Base-by-base conservation (phyloP, 2,329 filamentous ascomycete species). In the Cladosporium sp. region DNA sequence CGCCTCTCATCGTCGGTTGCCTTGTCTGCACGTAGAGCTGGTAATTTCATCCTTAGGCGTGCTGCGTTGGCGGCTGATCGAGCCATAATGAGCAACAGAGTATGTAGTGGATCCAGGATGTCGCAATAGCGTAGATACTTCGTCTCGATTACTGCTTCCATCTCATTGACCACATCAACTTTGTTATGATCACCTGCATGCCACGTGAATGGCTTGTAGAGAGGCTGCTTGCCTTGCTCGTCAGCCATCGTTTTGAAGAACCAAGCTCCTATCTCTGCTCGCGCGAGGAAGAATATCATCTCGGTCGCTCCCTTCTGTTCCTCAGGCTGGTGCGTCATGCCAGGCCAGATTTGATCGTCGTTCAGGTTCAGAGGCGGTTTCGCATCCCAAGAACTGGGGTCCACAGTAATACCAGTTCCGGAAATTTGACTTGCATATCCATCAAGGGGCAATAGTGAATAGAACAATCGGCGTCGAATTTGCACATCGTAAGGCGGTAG, bases 361-460 rank as follows among this genome's bases (percentile, higher is more conserved):
- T 74, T 68, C 51, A 74, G 61, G 54, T 74, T 74, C 3, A 68
- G 24, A 1, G 71, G 70, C 32, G 66, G 62, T 40, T 68, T 66
- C 2, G 68, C 71, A 28, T 70, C 67, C 67, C 66, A 71, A 3
- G 62, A 62, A 35, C 67, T 66, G 6, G 61, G 60, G 9, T 63
- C 44, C 1, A 68, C 61, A 7, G 66, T 61, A 7, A 70, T 68
- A 12, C 66, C 66, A 12, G 66, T 67, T 4, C 69, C 69, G 36
- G 65, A 66, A 3, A 71, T 61, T 32, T 70, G 66, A 15, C 62
- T 66, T 25, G 67, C 64, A 12, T 69, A 57, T 4, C 66, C 66
- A 61, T 88, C 85, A 1, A 86, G 74, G n/a, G 84, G 76, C 28
- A 84, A 68, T n/a, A 87, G 77, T 61, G 86, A 82, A 73, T 82